These are phyloP conservation scores for Hymenoscyphus infarciens DNA, from an alignment of 2,329 filamentous ascomycete species.

Conservation along the genomic window DNA sequence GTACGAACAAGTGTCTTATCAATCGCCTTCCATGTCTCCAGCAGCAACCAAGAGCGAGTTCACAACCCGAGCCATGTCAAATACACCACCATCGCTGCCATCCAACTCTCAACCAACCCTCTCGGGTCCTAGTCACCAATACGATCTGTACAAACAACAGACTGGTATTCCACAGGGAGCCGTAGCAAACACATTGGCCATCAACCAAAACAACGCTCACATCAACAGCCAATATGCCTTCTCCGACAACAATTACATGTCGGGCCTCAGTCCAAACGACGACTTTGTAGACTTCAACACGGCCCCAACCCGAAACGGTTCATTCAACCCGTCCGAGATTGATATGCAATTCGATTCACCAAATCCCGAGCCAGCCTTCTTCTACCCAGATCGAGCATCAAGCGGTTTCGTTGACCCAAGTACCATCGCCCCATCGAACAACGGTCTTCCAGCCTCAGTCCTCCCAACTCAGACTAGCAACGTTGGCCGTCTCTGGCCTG, in stretches of 20 bases:
- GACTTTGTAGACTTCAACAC: slow-evolving; percentile 72
- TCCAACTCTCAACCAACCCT: slow-evolving; percentile 55
- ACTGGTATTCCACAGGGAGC: slow-evolving; percentile 87
- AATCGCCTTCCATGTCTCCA: slow-evolving; percentile 59
- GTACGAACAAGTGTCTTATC: slow-evolving; percentile 59
- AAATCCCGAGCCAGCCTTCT: slow-evolving; percentile 56
- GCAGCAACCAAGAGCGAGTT: slow-evolving; percentile 53
- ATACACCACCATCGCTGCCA: slow-evolving; percentile 51
- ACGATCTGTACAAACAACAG: slow-evolving; percentile 92
- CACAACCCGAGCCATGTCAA: slow-evolving; percentile 46
- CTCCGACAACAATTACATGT: slow-evolving; percentile 38
- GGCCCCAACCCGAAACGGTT: slow-evolving; percentile 54
- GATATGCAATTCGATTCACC: slow-evolving; percentile 67
- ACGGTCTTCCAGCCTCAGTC: slow-evolving; percentile 43
- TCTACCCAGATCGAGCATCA: slow-evolving; percentile 49
- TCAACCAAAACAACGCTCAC: slow-evolving; percentile 60
- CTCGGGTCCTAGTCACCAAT: slow-evolving; percentile 86
- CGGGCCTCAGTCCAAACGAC: slow-evolving; percentile 57
- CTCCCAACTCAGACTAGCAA: slow-evolving; percentile 48
- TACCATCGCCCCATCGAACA: slow-evolving; percentile 62
- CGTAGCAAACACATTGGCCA: slow-evolving; percentile 72
- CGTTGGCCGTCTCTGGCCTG: slow-evolving; percentile 79
- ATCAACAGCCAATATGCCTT: slow-evolving; percentile 48
- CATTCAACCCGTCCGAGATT: slow-evolving; percentile 58
- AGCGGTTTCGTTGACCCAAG: slow-evolving; percentile 68